Evolutionary conservation across 345 rosid species (phyloP), one percentile per base, ranked within the genome.

Genomic region (Diplotaxis tenuifolia): DNA sequence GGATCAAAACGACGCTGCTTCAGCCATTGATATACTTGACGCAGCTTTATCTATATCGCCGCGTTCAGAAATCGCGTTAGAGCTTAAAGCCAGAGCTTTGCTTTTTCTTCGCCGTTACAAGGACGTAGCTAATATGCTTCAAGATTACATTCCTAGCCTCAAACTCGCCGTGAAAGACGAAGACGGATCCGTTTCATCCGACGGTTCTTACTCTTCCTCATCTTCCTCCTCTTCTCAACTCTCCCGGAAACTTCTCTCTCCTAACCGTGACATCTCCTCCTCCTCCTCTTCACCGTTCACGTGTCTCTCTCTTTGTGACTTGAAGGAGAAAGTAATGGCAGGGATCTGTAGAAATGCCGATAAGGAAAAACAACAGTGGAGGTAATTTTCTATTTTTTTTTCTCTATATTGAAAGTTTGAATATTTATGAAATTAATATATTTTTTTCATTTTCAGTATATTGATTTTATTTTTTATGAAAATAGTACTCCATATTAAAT

Each of bases 331-430:
- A 67, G 85, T 95, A 9, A 79, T 88, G 89, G 92, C 90, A 1
- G 92, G 98, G 7, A 80, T 95, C 56, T 79, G 82, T 72, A 85
- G 78, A 78, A 89, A 82, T 61, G 78, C 80, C 83, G 89, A 88
- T 38, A 86, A 84, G 56, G 87, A 87, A 65, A 93, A 91, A 74
- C 92, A 85, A 74, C 92, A 86, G 31, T 95, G 99, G 99, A 95
- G 99, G 98, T 7, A 2, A 0, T 65, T 19, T 58, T 9, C 6
- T 10, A 0, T 38, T 62, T 19, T 6, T 52, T 59, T 20, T 67
- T 59, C 50, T 16, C 7, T 71, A 22, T 28, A 70, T 27, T 40
- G 16, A 23, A 68, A 47, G 42, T 9, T 59, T 20, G 9, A 40
- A 40, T 3, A 38, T 38, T 11, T 38, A 3, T 38, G 45, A 38